phyloP scores from a whole-genome alignment of 306 rosid species.

The Corylus heterophylla region DNA sequence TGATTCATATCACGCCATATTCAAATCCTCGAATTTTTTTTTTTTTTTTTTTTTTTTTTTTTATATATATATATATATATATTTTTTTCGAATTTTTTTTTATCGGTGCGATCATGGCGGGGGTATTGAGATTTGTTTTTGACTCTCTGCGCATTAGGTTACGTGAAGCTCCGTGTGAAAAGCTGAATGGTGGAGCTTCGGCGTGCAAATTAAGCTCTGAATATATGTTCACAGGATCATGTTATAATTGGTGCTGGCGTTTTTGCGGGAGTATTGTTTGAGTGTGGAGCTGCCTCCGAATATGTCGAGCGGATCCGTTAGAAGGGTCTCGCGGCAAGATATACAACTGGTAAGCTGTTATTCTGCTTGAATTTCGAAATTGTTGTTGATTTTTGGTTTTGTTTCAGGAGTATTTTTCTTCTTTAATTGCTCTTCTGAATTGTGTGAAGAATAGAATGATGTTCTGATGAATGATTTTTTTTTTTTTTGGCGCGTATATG shows the following conservation, averaged over 20 bases:
- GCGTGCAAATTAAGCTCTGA: constrained; percentile 6
- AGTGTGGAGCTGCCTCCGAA: constrained; percentile 20
- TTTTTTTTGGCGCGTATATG: background rate
- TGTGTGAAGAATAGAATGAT: background rate
- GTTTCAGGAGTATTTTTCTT: background rate
- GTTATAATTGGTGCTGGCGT: background rate
- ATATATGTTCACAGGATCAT: background rate
- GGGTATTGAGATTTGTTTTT: background rate
- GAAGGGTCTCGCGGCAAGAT: constrained; percentile 82
- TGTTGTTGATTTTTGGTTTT: constrained; percentile 1
- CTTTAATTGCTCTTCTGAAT: background rate
- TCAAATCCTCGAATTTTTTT: background rate
- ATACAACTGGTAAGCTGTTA: constrained; percentile 73
- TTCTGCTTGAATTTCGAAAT: background rate
- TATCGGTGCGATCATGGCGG: constrained; percentile 17
- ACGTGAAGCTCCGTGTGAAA: background rate
- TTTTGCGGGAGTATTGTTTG: constrained; percentile 11
- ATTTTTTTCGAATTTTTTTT: background rate
- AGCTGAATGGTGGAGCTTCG: constrained; percentile 17
- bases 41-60: background rate
- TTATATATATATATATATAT: background rate
- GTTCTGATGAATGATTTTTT: background rate
- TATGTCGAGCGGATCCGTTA: constrained; percentile 79
- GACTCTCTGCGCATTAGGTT: background rate
- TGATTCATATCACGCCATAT: background rate